phyloP scores from a whole-genome alignment of 2,329 filamentous ascomycete genomes.

The Aspergillus arachidicola region DNA sequence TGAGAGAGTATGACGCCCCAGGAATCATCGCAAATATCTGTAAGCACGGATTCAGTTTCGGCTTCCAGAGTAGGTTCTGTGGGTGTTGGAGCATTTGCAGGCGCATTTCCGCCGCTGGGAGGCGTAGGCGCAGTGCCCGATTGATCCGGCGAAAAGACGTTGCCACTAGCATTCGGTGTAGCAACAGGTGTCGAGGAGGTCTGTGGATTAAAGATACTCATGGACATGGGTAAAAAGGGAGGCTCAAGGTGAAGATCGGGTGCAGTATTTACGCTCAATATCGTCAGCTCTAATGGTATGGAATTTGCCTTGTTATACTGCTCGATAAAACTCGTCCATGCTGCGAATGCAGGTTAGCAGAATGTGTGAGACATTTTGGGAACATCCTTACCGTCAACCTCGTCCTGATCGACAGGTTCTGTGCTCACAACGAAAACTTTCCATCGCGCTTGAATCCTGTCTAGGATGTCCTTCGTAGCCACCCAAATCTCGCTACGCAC shows the following conservation, averaged over 20 bases:
- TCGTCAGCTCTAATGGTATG: slow-evolving; percentile 38
- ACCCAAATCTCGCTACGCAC: slow-evolving; percentile 61
- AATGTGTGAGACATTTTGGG: background rate
- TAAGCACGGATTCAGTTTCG: slow-evolving; percentile 59
- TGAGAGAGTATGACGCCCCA: slow-evolving; percentile 61
- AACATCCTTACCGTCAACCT: slow-evolving; percentile 49
- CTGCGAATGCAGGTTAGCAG: slow-evolving; percentile 30
- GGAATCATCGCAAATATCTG: slow-evolving; percentile 62
- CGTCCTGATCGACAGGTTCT: slow-evolving; percentile 54
- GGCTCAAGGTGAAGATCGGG: slow-evolving; percentile 40
- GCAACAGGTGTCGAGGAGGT: slow-evolving; percentile 41
- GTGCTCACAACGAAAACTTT: slow-evolving; percentile 57
- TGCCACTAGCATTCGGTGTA: slow-evolving; percentile 40
- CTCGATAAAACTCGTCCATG: slow-evolving; percentile 40
- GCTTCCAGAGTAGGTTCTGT: slow-evolving; percentile 41
- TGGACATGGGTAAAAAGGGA: slow-evolving; percentile 34
- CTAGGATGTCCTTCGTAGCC: slow-evolving; percentile 58
- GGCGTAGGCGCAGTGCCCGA: slow-evolving; percentile 43
- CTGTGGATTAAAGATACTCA: slow-evolving; percentile 35
- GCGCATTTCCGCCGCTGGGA: slow-evolving; percentile 28
- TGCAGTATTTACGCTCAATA: slow-evolving; percentile 38
- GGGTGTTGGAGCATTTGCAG: slow-evolving; percentile 42
- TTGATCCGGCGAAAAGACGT: slow-evolving; percentile 46
- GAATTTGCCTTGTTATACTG: slow-evolving; percentile 41
- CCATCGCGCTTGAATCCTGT: slow-evolving; percentile 56